Percentiles rank a stretch among this genome's conserved stretches.
phyloP scores from a whole-genome alignment of 2,329 filamentous ascomycete species.

The Monascus ruber region DNA sequence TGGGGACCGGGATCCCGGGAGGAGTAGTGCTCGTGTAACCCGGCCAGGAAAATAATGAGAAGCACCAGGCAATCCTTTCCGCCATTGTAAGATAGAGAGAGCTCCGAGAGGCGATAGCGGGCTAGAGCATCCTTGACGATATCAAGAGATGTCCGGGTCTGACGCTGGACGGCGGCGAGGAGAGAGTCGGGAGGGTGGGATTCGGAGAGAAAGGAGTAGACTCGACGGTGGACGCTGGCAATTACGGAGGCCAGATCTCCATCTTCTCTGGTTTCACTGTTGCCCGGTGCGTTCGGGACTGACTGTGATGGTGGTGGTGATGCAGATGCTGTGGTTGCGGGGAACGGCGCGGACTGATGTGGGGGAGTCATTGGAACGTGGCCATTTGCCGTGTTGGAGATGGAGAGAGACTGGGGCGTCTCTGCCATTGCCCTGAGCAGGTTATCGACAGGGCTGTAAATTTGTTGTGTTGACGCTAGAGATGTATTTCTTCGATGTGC shows the following conservation, averaged over 20 bases:
- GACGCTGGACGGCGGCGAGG: slow-evolving; percentile 57
- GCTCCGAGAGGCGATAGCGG: slow-evolving; percentile 63
- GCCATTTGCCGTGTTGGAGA: slow-evolving; percentile 1
- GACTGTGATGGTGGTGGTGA: slow-evolving; percentile 1
- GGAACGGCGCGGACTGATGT: slow-evolving; percentile 5
- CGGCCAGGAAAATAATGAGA: slow-evolving; percentile 71
- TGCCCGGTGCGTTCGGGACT: not conserved
- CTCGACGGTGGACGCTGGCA: slow-evolving; percentile 48
- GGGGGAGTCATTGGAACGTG: slow-evolving; percentile 7
- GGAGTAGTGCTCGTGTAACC: slow-evolving; percentile 39
- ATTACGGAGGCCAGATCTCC: slow-evolving; percentile 45
- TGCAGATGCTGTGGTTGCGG: slow-evolving; percentile 1
- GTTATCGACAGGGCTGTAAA: too few species aligned
- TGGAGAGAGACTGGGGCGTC: not conserved
- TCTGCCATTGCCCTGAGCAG: not conserved
- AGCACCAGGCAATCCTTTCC: slow-evolving; percentile 96
- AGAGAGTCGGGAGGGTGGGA: slow-evolving; percentile 43
- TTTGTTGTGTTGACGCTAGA: too few species aligned
- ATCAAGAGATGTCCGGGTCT: slow-evolving; percentile 59
- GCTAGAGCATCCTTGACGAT: slow-evolving; percentile 66
- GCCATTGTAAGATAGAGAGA: slow-evolving; percentile 92
- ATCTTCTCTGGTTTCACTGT: not conserved
- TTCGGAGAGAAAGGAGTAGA: slow-evolving; percentile 56
- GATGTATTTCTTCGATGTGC: too few species aligned
- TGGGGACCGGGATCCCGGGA: slow-evolving; percentile 1